Base-by-base conservation (phyloP, 1,139 yeast genomes). In the Fermentozyma sake region DNA sequence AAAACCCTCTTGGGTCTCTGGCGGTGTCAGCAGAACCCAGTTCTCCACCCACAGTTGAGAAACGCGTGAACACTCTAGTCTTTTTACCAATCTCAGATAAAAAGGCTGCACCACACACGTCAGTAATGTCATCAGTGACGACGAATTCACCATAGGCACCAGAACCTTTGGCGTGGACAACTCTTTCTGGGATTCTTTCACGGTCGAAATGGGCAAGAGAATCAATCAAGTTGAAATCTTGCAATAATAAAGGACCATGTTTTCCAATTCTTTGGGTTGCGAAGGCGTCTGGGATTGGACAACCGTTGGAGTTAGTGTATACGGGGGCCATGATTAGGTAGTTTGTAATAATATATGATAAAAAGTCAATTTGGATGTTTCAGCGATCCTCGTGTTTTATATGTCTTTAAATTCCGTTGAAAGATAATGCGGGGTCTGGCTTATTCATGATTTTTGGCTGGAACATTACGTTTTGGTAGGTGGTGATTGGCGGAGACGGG, bases 31-130 rank as follows among this genome's bases (percentile, higher is more conserved):
- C 77, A 28, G 87, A 74, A 32, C 94, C 95, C 35, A 61, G 60
- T 60, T 85, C 95, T 42, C 95, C 95, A 46, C 94, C 94, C 31
- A 85, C 95, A 26, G 94, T 83, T 44, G 93, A 81, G 64, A 84
- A 85, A 51, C 95, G 72, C 30, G 86, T 75, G 46, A 83, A 71
- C 39, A 76, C 65, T 49, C 71, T 72, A 44, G 91, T 81, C 62
- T 79, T 81, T 62, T 80, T 80, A 49, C 95, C 95, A 28, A 77
- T 66, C 28, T 76, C 66, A 55, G 73, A 77, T 44, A 83, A 71
- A 54, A 85, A 82, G 32, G 76, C 76, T 27, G 95, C 79, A 37
- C 67, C 64, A 46, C 83, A 74, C 35, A 85, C 50, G 54, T 85
- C 95, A 26, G 82, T 63, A 48, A 85, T 74, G 42, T 84, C 91